These are phyloP conservation scores for Rhynchospora breviuscula DNA, from an alignment of 176 grass and related monocot genomes.

Conservation along the genomic window DNA sequence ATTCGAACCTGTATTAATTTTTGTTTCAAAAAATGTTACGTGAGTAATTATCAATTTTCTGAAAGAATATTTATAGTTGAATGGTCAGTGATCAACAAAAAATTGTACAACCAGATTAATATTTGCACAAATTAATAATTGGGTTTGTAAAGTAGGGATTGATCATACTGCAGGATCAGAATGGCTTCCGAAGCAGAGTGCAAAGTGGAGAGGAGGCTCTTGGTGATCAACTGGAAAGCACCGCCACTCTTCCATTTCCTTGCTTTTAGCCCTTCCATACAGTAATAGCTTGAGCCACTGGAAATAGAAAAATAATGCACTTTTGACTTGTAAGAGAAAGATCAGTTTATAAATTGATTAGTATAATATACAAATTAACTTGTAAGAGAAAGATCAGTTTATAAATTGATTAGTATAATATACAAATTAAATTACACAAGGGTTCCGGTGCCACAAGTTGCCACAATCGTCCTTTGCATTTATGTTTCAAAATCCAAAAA, in stretches of 20 bases:
- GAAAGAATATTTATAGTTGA: not conserved
- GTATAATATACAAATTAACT: not conserved
- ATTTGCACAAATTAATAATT: not conserved
- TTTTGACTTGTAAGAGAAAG: not conserved
- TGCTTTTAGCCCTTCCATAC: slow-evolving; percentile 61
- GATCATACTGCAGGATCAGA: slow-evolving; percentile 72
- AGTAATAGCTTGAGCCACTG: slow-evolving; percentile 69
- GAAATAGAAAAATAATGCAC: not conserved
- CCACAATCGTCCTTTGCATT: not conserved
- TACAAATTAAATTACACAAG: not conserved
- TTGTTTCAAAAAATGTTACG: not conserved
- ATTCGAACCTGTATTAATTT: slow-evolving; percentile 51
- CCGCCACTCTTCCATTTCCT: slow-evolving; percentile 60
- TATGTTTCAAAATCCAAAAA: not conserved
- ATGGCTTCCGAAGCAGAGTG: slow-evolving; percentile 67
- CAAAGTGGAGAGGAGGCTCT: slow-evolving; percentile 82
- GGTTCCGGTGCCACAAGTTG: not conserved
- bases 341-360: not conserved
- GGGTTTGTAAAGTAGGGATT: not conserved
- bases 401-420: not conserved
- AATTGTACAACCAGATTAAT: not conserved
- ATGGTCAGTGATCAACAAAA: not conserved
- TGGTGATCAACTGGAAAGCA: slow-evolving; percentile 46
- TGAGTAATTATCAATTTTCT: not conserved
- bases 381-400: not conserved